Percentiles rank a stretch among this genome's conserved stretches.
Evolutionary conservation across 768 basidiomycete species (phyloP).

Genomic region (Piloderma croceum): DNA sequence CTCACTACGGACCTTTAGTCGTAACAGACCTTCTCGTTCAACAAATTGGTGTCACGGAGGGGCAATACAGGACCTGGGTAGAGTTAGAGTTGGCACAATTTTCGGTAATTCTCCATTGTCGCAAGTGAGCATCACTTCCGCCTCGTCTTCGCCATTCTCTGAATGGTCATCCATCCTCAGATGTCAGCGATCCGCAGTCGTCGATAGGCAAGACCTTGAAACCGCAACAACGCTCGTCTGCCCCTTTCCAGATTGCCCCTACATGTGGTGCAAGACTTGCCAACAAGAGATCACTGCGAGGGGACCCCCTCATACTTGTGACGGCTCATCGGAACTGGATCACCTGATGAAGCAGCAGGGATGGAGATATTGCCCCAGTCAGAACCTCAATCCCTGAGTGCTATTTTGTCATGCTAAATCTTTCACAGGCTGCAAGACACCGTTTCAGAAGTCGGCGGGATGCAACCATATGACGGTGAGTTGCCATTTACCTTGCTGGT

Average conservation of each 20-base stretch:
- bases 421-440: conserved; percentile 35
- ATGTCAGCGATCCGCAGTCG: conserved; percentile 42
- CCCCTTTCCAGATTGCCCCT: conserved; percentile 40
- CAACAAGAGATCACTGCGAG: conserved; percentile 34
- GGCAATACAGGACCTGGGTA: conserved; percentile 34
- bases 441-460: conserved; percentile 26
- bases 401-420: background rate
- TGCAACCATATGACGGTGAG: conserved; percentile 35
- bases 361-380: conserved; percentile 63
- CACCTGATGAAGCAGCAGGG: conserved; percentile 47
- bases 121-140: conserved; percentile 33
- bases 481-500: background rate
- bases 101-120: conserved; percentile 44
- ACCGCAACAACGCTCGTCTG: conserved; percentile 40
- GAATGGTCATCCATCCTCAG: conserved; percentile 23
- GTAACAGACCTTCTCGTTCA: conserved; percentile 37
- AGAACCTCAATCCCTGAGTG: conserved; percentile 4
- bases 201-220: conserved; percentile 45
- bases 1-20: no score
- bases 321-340: conserved; percentile 50
- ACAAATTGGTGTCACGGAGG: conserved; percentile 40
- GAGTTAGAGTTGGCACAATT: conserved; percentile 43
- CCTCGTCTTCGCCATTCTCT: background rate
- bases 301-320: conserved; percentile 49
- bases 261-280: conserved; percentile 61